Evolutionary conservation across 2,329 filamentous ascomycete species (phyloP).

Genomic region (Cercospora citrullina): DNA sequence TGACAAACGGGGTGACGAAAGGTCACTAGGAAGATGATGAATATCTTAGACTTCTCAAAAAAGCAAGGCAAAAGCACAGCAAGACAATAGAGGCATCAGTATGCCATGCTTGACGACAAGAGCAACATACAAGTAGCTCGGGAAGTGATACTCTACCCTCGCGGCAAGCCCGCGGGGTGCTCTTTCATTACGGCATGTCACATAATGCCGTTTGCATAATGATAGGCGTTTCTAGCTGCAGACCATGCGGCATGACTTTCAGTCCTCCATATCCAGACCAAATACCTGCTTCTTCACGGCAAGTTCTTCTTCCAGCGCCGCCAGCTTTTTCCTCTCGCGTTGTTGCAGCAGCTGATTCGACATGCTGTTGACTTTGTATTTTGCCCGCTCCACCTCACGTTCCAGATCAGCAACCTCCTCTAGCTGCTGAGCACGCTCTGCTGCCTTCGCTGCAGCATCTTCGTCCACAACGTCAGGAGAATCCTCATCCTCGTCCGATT

Average conservation of each 20-base stretch:
- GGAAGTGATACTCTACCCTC: neutral
- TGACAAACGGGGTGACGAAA: slow-evolving; percentile 42
- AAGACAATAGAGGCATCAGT: slow-evolving; percentile 11
- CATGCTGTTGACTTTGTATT: slow-evolving; percentile 41
- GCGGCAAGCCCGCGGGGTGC: neutral
- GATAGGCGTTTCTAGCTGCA: neutral
- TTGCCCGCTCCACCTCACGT: slow-evolving; percentile 48
- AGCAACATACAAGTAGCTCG: neutral
- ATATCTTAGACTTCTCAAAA: neutral
- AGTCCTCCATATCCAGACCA: slow-evolving; percentile 37
- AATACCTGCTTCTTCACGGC: slow-evolving; percentile 53
- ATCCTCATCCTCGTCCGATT: slow-evolving; percentile 50
- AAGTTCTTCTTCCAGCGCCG: slow-evolving; percentile 55
- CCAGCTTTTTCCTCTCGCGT: slow-evolving; percentile 51
- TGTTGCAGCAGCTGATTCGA: slow-evolving; percentile 52
- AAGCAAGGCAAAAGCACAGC: slow-evolving; percentile 10
- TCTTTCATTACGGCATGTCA: neutral
- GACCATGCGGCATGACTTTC: slow-evolving; percentile 15
- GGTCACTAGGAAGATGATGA: slow-evolving; percentile 14
- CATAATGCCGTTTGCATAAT: neutral
- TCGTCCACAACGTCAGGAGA: slow-evolving; percentile 51
- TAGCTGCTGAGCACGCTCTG: slow-evolving; percentile 49
- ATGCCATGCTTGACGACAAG: neutral
- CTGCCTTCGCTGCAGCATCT: slow-evolving; percentile 51
- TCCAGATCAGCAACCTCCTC: slow-evolving; percentile 59